These are phyloP conservation scores for Gaeumannomyces tritici DNA, from an alignment of 2,329 filamentous ascomycete genomes.

Conservation along the genomic window DNA sequence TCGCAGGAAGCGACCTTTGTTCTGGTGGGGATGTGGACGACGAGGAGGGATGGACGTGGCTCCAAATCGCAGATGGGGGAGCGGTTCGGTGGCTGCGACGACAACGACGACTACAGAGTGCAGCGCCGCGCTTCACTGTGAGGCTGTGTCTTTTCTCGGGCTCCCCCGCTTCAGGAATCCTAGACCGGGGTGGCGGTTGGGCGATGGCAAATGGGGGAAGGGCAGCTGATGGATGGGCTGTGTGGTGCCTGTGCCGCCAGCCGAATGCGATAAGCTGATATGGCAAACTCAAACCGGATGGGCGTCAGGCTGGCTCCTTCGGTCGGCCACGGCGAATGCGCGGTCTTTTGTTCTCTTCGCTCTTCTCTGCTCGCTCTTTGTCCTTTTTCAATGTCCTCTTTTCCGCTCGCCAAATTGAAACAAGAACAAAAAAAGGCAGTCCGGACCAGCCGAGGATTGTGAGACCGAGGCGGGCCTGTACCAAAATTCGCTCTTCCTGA, in stretches of 20 bases:
- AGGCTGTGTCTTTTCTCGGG: slow-evolving; percentile 5
- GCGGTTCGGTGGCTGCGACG: background rate
- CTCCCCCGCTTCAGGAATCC: slow-evolving; percentile 2
- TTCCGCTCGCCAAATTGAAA: background rate
- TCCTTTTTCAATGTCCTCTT: background rate
- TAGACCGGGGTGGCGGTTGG: background rate
- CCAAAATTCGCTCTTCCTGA: background rate
- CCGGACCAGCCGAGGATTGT: background rate
- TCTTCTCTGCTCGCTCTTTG: no score
- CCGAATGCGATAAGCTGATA: slow-evolving; percentile 1
- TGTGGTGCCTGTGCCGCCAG: background rate
- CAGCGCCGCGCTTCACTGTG: slow-evolving; percentile 1
- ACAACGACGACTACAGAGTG: background rate
- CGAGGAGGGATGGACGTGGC: background rate
- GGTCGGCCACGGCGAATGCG: background rate
- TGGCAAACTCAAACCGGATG: background rate
- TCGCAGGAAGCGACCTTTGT: background rate
- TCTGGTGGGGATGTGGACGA: background rate
- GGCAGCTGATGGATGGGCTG: background rate
- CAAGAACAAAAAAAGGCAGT: background rate
- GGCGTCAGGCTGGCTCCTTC: background rate
- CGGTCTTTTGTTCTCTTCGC: background rate
- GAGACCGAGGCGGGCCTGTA: background rate
- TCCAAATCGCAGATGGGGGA: background rate
- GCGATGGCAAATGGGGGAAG: background rate